Conservation (phyloP, 1,139 yeast genomes). For the Taphrina communis region DNA sequence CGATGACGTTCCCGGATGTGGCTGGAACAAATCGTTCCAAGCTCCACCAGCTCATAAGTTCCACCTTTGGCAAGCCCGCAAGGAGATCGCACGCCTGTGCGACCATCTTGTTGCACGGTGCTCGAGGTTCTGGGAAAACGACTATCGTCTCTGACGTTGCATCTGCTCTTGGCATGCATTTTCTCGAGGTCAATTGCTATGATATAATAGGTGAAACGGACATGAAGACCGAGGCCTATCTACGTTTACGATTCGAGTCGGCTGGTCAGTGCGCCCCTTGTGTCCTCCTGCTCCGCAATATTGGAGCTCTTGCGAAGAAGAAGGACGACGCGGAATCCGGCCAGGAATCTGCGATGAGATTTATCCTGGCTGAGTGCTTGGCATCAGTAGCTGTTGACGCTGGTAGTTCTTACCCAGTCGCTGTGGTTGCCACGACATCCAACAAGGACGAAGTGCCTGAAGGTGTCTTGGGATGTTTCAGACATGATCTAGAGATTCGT, state of each 20-base stretch:
- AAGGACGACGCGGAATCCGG: conserved; percentile 62
- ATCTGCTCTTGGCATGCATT: conserved; percentile 67
- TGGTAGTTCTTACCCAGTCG: conserved; percentile 48
- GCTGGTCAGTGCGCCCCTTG: conserved; percentile 57
- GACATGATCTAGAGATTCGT: conserved; percentile 74
- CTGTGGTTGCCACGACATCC: conserved; percentile 72
- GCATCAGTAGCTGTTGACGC: conserved; percentile 13
- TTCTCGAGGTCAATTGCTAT: conserved; percentile 73
- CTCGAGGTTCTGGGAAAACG: conserved; percentile 80
- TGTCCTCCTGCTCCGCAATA: conserved; percentile 68
- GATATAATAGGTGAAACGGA: conserved; percentile 65
- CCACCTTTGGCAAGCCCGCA: conserved; percentile 50
- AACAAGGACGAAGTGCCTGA: conserved; percentile 75
- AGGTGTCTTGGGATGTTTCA: conserved; percentile 68
- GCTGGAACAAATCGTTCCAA: conserved; percentile 41
- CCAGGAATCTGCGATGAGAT: conserved; percentile 32
- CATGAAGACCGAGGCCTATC: conserved; percentile 74
- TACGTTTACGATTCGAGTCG: conserved; percentile 77
- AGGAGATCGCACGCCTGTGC: conserved; percentile 51
- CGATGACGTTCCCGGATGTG: conserved; percentile 1
- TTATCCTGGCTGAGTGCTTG: conserved; percentile 35
- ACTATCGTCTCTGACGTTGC: conserved; percentile 65
- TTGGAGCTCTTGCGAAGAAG: conserved; percentile 74
- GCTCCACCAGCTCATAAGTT: conserved; percentile 50
- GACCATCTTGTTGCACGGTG: conserved; percentile 68